Evolutionary conservation across 2,329 filamentous ascomycete species (phyloP), one percentile per base, ranked within the genome.

Genomic region (Pyrenophora tritici-repentis): DNA sequence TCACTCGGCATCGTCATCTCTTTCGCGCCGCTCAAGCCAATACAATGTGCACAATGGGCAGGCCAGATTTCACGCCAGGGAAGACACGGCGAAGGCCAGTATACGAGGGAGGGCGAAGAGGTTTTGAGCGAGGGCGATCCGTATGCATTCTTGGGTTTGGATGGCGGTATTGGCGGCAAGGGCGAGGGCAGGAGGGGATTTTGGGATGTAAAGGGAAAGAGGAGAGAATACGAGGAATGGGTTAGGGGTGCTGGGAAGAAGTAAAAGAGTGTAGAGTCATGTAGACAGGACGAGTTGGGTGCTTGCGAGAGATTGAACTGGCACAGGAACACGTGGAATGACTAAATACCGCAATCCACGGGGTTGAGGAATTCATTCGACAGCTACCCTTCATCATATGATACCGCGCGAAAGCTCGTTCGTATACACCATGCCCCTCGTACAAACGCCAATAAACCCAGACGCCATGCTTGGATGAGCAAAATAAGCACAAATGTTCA

Each of bases 151-250:
- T 74, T 97, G 53, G 69, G 69, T 1, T 47, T 73, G 10, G 66
- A 72, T 49, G 56, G 50, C 2, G 87, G 89, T 53, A 81, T 71
- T 51, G 63, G 93, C 52, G 61, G 87, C 24, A 66, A 62, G 36
- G 63, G 62, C 2, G 93, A 97, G 75, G 87, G 89, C 53, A 80
- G 94, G 61, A 85, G 86, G 39, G 87, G 90, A 1, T 99, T 97
- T 67, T 83, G 91, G 76, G 90, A 99, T 76, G 90, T 97, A 57
- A 86, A 91, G 73, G 88, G 88, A 53, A 81, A 94, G 62, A 86
- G 87, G 44, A 87, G 89, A 12, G 97, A 97, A 68, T 83, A 92
- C 75, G 90, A 97, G 75, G 89, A 96, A 58, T 86, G 91, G 75
- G 89, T 55, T 3, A 56, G 47, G 51, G 53, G 49, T 36, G 60